Percentiles rank a stretch among this genome's conserved stretches.
phyloP scores from a whole-genome alignment of 2,329 filamentous ascomycete genomes.

The Fusarium dimerum region DNA sequence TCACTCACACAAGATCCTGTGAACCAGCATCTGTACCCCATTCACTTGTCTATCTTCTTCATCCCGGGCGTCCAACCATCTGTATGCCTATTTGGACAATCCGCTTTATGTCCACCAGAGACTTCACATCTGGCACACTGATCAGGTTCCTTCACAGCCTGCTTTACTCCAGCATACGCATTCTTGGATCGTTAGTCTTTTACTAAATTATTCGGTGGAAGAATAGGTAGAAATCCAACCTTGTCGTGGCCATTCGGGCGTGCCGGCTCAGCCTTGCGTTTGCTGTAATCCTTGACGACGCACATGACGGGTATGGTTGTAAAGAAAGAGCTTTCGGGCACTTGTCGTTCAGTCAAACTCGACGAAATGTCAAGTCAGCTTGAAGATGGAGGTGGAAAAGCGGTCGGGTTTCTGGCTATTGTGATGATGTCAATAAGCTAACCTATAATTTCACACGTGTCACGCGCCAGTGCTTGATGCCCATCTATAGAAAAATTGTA shows the following conservation, averaged over 20 bases:
- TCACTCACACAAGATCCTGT: background rate
- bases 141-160: background rate
- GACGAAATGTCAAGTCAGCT: too few relatives aligned
- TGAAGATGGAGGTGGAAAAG: too few relatives aligned
- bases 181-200: background rate
- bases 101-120: background rate
- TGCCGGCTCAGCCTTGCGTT: background rate
- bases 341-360: too few relatives aligned
- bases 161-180: background rate
- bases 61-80: conserved; percentile 14
- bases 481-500: too few relatives aligned
- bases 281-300: background rate
- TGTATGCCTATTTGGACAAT: conserved; percentile 11
- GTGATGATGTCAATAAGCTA: too few relatives aligned
- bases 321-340: too few relatives aligned
- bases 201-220: background rate
- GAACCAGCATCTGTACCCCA: background rate
- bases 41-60: background rate
- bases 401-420: too few relatives aligned
- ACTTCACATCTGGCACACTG: conserved; percentile 1
- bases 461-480: too few relatives aligned
- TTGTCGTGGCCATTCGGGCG: background rate
- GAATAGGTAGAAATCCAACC: background rate
- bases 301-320: background rate
- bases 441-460: too few relatives aligned